Conservation (phyloP, 2,329 filamentous ascomycete species). For the Fusarium proliferatum region DNA sequence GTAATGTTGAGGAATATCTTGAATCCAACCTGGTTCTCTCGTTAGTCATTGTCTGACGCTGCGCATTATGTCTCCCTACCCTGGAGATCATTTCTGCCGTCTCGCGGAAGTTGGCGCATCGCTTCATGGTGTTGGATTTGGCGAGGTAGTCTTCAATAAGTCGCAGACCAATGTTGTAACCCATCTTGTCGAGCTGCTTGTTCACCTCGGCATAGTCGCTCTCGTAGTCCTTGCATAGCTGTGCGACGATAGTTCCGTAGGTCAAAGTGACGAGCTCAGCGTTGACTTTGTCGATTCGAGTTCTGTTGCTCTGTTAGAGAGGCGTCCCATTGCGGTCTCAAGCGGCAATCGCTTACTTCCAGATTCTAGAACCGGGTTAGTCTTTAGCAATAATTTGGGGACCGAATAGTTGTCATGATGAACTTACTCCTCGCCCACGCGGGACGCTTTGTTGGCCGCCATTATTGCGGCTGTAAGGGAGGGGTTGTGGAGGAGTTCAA, state of each 20-base stretch:
- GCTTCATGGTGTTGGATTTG: constrained; percentile 88
- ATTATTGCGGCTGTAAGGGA: constrained; percentile 51
- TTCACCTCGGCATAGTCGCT: constrained; percentile 95
- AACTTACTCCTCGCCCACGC: constrained; percentile 71
- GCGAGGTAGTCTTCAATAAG: constrained; percentile 98
- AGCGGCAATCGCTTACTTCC: constrained; percentile 76
- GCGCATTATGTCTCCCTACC: constrained; percentile 59
- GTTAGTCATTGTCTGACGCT: constrained; percentile 27
- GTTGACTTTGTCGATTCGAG: constrained; percentile 96
- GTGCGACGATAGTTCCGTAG: constrained; percentile 96
- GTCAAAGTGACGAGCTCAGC: constrained; percentile 97
- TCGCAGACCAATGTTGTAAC: constrained; percentile 96
- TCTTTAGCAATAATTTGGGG: constrained; percentile 2
- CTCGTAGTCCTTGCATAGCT: constrained; percentile 96
- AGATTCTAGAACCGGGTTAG: constrained; percentile 73
- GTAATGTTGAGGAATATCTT: constrained; percentile 99
- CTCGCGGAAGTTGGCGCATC: constrained; percentile 92
- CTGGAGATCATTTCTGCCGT: constrained; percentile 97
- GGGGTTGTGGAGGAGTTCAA: background rate
- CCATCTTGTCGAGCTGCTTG: constrained; percentile 98
- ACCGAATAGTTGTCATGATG: background rate
- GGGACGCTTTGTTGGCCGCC: constrained; percentile 70
- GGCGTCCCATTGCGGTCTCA: background rate
- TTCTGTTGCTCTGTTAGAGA: constrained; percentile 65
- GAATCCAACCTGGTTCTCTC: constrained; percentile 81